Evolutionary conservation across 2,329 filamentous ascomycete species (phyloP), one percentile per base, ranked within the genome.

Genomic region (Endocalyx cinctus): DNA sequence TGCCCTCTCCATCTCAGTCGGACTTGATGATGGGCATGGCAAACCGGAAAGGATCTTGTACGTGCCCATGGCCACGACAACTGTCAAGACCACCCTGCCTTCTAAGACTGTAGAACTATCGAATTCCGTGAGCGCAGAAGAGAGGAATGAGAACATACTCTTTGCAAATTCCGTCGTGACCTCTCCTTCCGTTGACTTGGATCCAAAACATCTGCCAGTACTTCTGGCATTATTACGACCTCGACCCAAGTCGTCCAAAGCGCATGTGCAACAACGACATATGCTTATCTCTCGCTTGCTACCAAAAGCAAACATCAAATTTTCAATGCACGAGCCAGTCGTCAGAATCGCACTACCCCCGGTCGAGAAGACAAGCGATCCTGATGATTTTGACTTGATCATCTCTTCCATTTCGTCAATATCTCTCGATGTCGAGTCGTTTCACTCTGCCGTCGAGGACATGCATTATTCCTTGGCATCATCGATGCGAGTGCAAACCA

Each of bases 111-210:
- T 98, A 10, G 84, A 90, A 54, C 75, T 89, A 34, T 77, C 81
- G 2, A 74, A 81, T 37, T 75, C 83, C 20, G 82, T 83, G 46
- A 82, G 77, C 23, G 70, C 75, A 10, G 83, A 84, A 45, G 88
- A 97, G 60, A 80, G 87, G 42, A 98, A 98, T 52, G 85, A 87
- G 30, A 98, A 98, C 55, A 92, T 98, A 25, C 69, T 98, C 12
- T 96, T 96, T 55, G 89, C 90, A 25, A 98, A 98, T 58, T 79
- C 94, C 5, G 90, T 98, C 29, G 80, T 97, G 39, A 98, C 92
- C 1, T 98, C 92, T 5, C 92, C 92, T 1, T 96, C 92, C 1
- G 70, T 97, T 31, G 92, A 98, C 57, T 70, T 98, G 20, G 87
- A 94, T 55, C 90, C 92, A 3, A 86, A 87, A 44, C 90, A 97